phyloP scores from a whole-genome alignment of 2,329 filamentous ascomycete species.

The Phyllosticta citrichinensis region DNA sequence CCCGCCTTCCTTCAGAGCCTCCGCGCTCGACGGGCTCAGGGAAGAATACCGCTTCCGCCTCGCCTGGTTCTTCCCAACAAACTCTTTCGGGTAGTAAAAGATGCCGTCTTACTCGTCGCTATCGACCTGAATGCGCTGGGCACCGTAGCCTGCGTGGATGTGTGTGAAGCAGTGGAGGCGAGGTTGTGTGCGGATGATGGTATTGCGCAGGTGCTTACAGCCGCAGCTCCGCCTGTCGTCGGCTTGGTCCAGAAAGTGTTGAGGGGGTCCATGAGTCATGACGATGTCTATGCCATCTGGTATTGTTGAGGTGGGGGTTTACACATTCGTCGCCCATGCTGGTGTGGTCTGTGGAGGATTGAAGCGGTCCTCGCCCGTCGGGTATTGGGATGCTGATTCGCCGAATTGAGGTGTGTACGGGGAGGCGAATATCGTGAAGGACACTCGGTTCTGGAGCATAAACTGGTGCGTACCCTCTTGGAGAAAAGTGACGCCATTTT shows the following conservation, averaged over 20 bases:
- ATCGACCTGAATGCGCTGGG: constrained; percentile 28
- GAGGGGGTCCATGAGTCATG: constrained; percentile 52
- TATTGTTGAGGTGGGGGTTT: constrained; percentile 16
- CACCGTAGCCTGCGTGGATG: constrained; percentile 45
- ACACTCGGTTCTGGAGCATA: constrained; percentile 37
- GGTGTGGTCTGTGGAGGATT: constrained; percentile 29
- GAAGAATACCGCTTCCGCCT: constrained; percentile 1
- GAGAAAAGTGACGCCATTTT: constrained; percentile 41
- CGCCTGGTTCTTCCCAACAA: constrained; percentile 2
- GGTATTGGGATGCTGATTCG: constrained; percentile 47
- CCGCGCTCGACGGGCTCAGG: not conserved
- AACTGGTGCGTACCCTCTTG: constrained; percentile 44
- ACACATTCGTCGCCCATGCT: constrained; percentile 13
- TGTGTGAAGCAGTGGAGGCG: constrained; percentile 52
- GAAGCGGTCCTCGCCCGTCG: constrained; percentile 40
- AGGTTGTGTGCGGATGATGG: constrained; percentile 41
- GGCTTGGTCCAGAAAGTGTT: constrained; percentile 38
- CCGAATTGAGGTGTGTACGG: constrained; percentile 47
- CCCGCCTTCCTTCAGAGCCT: constrained; percentile 16
- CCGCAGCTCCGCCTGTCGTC: constrained; percentile 31
- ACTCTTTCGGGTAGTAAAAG: not conserved
- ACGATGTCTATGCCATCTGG: constrained; percentile 43
- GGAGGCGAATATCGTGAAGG: constrained; percentile 41
- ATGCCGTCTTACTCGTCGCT: not conserved
- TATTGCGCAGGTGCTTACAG: constrained; percentile 44